phyloP scores from a whole-genome alignment of 495 filamentous ascomycete genomes.

The Stereocaulon alpinum region DNA sequence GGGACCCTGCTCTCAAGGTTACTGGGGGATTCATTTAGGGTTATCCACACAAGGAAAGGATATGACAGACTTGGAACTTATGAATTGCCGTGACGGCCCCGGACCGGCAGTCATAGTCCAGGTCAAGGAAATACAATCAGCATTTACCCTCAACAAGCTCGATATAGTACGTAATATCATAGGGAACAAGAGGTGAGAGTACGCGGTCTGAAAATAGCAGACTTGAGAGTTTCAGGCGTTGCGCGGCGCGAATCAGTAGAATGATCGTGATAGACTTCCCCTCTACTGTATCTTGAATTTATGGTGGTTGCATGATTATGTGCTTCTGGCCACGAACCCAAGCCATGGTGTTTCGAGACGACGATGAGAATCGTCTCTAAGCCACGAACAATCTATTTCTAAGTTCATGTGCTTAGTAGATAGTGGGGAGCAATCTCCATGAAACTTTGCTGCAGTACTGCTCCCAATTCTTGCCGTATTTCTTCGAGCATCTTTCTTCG shows the following conservation, averaged over 20 bases:
- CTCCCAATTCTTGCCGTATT: slow-evolving; percentile 38
- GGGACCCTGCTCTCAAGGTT: slow-evolving; percentile 11
- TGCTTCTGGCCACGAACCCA: background rate
- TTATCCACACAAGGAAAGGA: background rate
- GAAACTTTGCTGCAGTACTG: slow-evolving; percentile 34
- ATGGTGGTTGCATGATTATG: background rate
- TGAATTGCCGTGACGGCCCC: background rate
- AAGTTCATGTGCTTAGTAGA: slow-evolving; percentile 25
- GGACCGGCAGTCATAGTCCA: background rate
- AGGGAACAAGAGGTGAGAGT: background rate
- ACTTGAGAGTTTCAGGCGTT: background rate
- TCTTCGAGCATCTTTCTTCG: slow-evolving; percentile 33
- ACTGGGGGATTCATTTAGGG: slow-evolving; percentile 6
- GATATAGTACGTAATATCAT: background rate
- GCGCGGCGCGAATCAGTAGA: background rate
- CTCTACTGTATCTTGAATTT: background rate
- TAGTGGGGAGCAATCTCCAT: slow-evolving; percentile 36
- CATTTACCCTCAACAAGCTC: background rate
- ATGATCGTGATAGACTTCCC: background rate
- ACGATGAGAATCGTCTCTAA: no score
- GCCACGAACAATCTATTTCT: no score
- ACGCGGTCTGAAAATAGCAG: background rate
- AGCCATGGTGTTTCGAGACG: background rate
- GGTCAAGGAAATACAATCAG: background rate
- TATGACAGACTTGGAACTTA: background rate